phyloP scores from a whole-genome alignment of 169 alveolate genomes.

The Cryptosporidium andersoni region DNA sequence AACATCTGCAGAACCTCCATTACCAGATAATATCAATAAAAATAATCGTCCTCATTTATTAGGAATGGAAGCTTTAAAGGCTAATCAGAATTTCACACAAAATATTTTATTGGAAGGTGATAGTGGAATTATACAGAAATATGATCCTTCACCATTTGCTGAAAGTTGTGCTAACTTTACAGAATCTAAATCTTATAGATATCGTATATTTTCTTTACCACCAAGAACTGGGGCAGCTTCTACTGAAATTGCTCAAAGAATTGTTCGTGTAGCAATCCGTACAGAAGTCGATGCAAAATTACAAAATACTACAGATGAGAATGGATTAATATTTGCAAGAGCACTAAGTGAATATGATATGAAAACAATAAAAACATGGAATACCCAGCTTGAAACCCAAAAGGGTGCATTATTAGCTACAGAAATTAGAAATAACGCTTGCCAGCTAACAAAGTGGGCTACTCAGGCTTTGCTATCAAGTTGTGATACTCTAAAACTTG shows the following conservation, averaged over 20 bases:
- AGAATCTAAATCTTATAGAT: conserved; percentile 85
- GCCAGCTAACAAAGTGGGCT: conserved; percentile 86
- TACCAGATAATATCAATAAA: conserved; percentile 87
- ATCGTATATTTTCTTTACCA: conserved; percentile 84
- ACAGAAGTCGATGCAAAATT: conserved; percentile 76
- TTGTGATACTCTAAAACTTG: conserved; percentile 86
- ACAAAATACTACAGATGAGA: conserved; percentile 73
- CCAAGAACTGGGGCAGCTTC: conserved; percentile 77
- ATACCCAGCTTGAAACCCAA: conserved; percentile 86
- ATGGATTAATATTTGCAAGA: conserved; percentile 82
- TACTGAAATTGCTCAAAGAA: conserved; percentile 62
- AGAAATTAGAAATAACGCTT: conserved; percentile 87
- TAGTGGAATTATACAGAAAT: conserved; percentile 27
- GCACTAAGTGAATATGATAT: conserved; percentile 85
- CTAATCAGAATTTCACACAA: conserved; percentile 86
- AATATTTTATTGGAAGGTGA: conserved; percentile 75
- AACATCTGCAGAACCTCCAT: conserved; percentile 89
- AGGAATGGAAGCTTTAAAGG: conserved; percentile 88
- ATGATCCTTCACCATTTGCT: conserved; percentile 58
- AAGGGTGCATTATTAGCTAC: conserved; percentile 88
- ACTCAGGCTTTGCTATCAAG: conserved; percentile 88
- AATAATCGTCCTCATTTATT: conserved; percentile 87
- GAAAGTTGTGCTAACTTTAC: conserved; percentile 55
- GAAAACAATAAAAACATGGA: conserved; percentile 85
- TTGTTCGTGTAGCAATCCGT: conserved; percentile 71